These are phyloP conservation scores for Mycena chlorophos DNA, from an alignment of 768 basidiomycete genomes.

Conservation along the genomic window DNA sequence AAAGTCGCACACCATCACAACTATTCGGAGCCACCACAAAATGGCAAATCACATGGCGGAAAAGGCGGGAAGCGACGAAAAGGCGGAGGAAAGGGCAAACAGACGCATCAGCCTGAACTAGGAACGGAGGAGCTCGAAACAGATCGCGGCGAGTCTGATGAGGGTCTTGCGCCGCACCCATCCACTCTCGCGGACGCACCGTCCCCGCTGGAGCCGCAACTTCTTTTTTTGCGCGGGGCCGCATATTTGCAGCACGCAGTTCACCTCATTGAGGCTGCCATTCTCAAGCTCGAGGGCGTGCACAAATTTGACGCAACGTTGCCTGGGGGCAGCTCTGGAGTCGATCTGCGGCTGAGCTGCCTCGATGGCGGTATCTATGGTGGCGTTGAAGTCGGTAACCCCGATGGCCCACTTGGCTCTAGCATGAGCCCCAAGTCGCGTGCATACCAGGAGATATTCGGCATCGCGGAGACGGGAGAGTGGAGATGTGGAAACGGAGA, in stretches of 20 bases:
- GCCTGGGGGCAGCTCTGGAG: slow-evolving; percentile 38
- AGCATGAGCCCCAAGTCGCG: slow-evolving; percentile 55
- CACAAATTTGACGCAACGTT: slow-evolving; percentile 46
- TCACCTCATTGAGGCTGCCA: slow-evolving; percentile 68
- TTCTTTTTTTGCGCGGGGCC: slow-evolving; percentile 80
- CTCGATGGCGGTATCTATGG: slow-evolving; percentile 76
- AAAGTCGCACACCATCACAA: slow-evolving; percentile 53
- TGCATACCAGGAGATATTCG: slow-evolving; percentile 65
- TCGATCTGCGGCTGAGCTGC: slow-evolving; percentile 76
- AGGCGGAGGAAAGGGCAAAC: slow-evolving; percentile 43
- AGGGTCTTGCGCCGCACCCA: slow-evolving; percentile 60
- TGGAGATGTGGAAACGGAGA: slow-evolving; percentile 4
- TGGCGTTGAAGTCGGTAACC: slow-evolving; percentile 83
- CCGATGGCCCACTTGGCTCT: slow-evolving; percentile 72
- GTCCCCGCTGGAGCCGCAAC: slow-evolving; percentile 83
- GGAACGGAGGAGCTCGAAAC: slow-evolving; percentile 36
- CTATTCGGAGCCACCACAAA: slow-evolving; percentile 29
- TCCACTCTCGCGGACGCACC: slow-evolving; percentile 77
- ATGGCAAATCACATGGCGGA: slow-evolving; percentile 31
- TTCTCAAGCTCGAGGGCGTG: slow-evolving; percentile 71
- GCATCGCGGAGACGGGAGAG: slow-evolving; percentile 22
- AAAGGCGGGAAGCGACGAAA: slow-evolving; percentile 58
- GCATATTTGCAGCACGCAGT: slow-evolving; percentile 82
- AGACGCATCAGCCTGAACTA: slow-evolving; percentile 22
- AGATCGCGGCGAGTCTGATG: slow-evolving; percentile 12